Conservation (phyloP, 129 eudicot species). For the Ambrosia artemisiifolia region DNA sequence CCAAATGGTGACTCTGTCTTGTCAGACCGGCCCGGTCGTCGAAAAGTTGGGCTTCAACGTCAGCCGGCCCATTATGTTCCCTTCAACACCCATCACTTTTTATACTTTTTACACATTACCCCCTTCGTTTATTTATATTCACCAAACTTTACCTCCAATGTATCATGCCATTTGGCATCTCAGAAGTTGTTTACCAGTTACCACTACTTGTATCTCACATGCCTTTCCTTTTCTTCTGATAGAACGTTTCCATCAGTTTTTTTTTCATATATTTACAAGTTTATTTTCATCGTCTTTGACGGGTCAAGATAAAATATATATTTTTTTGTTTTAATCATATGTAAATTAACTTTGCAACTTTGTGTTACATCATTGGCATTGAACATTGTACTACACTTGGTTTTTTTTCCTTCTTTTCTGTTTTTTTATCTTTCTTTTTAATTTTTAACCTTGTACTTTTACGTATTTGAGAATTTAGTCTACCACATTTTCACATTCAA, state of each 20-base stretch:
- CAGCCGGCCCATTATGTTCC: conserved; percentile 34
- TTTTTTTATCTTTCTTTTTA: no score
- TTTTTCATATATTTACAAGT: not conserved
- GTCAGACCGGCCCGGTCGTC: conserved; percentile 24
- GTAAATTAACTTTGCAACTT: no score
- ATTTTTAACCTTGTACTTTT: no score
- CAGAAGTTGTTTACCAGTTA: not conserved
- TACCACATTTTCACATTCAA: no score
- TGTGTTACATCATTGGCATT: no score
- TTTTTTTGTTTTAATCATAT: no score
- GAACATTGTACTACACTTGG: no score
- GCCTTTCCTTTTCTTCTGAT: not conserved
- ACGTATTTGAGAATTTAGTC: no score
- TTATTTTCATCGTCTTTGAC: not conserved
- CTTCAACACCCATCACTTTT: not conserved
- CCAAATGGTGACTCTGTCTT: conserved; percentile 31
- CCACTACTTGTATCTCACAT: not conserved
- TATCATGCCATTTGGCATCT: conserved; percentile 25
- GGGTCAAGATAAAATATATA: not conserved
- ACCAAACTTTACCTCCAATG: not conserved
- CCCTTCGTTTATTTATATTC: not conserved
- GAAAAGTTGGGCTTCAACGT: conserved; percentile 23
- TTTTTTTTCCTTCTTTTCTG: no score
- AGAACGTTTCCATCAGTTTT: not conserved
- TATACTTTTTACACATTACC: not conserved